Conservation (phyloP, 305 asterid species). For the Solanum hybrid region DNA sequence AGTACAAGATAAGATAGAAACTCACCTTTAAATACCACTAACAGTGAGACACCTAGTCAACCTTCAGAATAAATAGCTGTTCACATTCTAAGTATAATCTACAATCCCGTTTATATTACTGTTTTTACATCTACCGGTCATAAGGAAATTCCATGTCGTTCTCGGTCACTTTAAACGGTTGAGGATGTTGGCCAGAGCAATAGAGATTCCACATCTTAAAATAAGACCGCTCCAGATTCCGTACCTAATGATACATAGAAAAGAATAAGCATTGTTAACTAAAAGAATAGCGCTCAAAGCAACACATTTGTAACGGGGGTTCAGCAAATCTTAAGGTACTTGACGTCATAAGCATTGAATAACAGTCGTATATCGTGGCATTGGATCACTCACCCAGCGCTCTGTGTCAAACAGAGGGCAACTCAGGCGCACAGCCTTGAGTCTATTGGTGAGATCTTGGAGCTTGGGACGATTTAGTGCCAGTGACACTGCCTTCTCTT, state of each 20-base stretch:
- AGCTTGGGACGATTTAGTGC: slow-evolving; percentile 72
- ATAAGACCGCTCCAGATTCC: slow-evolving; percentile 84
- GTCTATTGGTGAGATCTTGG: slow-evolving; percentile 68
- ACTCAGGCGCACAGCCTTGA: slow-evolving; percentile 69
- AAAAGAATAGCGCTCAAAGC: background rate
- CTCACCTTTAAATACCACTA: background rate
- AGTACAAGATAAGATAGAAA: background rate
- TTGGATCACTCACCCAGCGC: slow-evolving; percentile 69
- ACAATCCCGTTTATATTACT: slow-evolving; percentile 26
- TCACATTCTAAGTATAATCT: slow-evolving; percentile 24
- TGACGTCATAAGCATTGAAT: background rate
- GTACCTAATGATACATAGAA: slow-evolving; percentile 38
- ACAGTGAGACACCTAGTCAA: background rate
- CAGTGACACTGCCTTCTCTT: slow-evolving; percentile 81
- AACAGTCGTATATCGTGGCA: background rate
- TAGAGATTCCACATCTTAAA: slow-evolving; percentile 94
- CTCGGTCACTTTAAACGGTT: slow-evolving; percentile 79
- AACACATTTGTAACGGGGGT: no score
- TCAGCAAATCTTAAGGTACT: background rate
- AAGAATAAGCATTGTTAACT: background rate
- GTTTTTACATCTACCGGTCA: slow-evolving; percentile 21
- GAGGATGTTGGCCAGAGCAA: slow-evolving; percentile 81
- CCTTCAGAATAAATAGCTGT: background rate
- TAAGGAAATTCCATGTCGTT: slow-evolving; percentile 66
- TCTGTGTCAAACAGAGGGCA: slow-evolving; percentile 91